A percentile compares a stretch with the other conserved stretches of the same genome.
These are phyloP conservation scores for Phialophora macrospora DNA, from an alignment of 2,329 filamentous ascomycete genomes.

Conservation along the genomic window DNA sequence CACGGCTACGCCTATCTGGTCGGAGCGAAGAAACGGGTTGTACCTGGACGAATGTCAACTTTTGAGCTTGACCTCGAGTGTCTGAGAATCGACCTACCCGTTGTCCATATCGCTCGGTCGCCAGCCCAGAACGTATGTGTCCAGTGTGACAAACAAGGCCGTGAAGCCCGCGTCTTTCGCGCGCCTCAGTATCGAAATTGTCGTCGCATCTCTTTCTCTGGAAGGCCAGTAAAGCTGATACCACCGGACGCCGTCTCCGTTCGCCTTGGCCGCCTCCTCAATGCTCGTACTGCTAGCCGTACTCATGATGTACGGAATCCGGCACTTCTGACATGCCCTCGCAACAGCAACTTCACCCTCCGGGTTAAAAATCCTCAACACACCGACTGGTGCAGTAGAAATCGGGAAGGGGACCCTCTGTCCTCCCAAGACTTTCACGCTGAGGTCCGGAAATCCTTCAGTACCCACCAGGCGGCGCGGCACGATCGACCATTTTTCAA, in stretches of 20 bases:
- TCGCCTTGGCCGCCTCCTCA: conserved; percentile 68
- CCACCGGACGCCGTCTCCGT: conserved; percentile 63
- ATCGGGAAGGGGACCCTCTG: conserved; percentile 54
- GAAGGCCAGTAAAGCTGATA: conserved; percentile 77
- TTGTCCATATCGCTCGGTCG: conserved; percentile 70
- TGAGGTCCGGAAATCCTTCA: conserved; percentile 55
- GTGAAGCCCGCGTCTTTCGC: conserved; percentile 67
- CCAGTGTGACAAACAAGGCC: conserved; percentile 72
- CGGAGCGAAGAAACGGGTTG: conserved; percentile 61
- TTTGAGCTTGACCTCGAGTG: conserved; percentile 44
- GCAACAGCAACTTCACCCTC: conserved; percentile 69
- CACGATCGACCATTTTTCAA: conserved; percentile 52
- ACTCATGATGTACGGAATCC: conserved; percentile 69
- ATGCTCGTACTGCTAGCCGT: conserved; percentile 69
- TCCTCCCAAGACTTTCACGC: conserved; percentile 58
- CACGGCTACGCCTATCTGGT: conserved; percentile 65
- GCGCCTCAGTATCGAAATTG: conserved; percentile 64
- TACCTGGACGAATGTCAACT: conserved; percentile 65
- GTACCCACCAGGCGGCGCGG: conserved; percentile 55
- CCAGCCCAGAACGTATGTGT: conserved; percentile 73
- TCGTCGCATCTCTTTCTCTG: conserved; percentile 63
- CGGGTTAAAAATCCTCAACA: conserved; percentile 69
- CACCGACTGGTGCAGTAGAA: conserved; percentile 68
- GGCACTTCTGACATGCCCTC: conserved; percentile 59
- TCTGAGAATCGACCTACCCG: conserved; percentile 60